Evolutionary conservation across 2,329 filamentous ascomycete species (phyloP), one percentile per base, ranked within the genome.

Genomic region (Hortaea werneckii): DNA sequence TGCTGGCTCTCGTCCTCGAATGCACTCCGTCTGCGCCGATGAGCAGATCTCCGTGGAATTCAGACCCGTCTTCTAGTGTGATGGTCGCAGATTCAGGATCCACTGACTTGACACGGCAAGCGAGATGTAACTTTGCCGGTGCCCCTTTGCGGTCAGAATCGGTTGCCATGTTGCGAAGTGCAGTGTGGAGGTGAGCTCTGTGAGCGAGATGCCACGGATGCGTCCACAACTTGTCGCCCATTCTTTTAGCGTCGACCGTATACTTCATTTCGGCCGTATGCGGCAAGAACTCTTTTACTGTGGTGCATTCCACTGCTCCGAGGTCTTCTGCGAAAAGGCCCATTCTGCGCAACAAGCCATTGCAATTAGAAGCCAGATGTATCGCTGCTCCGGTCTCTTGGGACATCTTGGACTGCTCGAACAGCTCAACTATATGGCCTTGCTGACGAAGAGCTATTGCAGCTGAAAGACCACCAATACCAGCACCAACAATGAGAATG

Each of bases 1-100:
- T 54, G 32, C 11, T 45, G 37, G 11, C 45, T 49, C 55, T 51
- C 10, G 55, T 50, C 3, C 43, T 40, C 5, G 60, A 61, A 38
- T 60, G 58, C 0, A 63, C 54, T 6, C 62, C 62, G 45, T 64
- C 61, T 6, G 61, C 61, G 12, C 59, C 61, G 9, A 65, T 44
- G 5, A 65, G 38, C 3, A 60, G 40, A 50, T 64, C 61, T 11
- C 56, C 60, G 5, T 52, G 40, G 10, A 60, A 12, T 8, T 9
- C 40, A 5, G 55, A 50, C 37, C 61, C 61, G 35, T 56, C 55
- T 37, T 57, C 54, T 1, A 63, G 46, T 1, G 49, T 53, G 28
- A 63, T 46, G 3, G 46, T 50, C 4, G 52, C 61, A 11, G 49
- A 49, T 6, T 46, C 47, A 1, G 54, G 40, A 28, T 65, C 54